Conservation (phyloP, 2,329 filamentous ascomycete genomes). For the Zarea fungicola region DNA sequence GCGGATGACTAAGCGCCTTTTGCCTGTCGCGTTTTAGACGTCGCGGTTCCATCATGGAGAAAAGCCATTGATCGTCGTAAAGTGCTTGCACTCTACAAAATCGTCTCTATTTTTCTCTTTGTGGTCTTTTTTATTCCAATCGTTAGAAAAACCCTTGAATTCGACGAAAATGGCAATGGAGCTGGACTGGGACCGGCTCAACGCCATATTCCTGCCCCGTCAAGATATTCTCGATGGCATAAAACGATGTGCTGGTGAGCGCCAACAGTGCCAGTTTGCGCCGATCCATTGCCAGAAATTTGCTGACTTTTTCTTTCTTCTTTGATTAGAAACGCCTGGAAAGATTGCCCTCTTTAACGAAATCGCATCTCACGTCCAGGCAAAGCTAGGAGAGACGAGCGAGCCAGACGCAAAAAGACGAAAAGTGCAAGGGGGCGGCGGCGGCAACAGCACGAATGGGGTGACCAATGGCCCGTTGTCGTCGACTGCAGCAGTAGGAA, state of each 20-base stretch:
- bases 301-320: slow-evolving; percentile 6
- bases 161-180: slow-evolving; percentile 33
- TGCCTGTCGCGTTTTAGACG: no score
- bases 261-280: not conserved
- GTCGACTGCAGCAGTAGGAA: slow-evolving; percentile 25
- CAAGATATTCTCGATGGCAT: slow-evolving; percentile 53
- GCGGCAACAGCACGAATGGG: slow-evolving; percentile 15
- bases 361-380: slow-evolving; percentile 46
- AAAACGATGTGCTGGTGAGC: slow-evolving; percentile 46
- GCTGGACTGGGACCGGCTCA: slow-evolving; percentile 47
- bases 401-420: slow-evolving; percentile 49
- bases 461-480: slow-evolving; percentile 19
- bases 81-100: not conserved
- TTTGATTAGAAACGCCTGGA: slow-evolving; percentile 44
- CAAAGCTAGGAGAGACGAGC: slow-evolving; percentile 34
- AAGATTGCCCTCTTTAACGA: slow-evolving; percentile 51
- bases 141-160: not conserved
- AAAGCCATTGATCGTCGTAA: not conserved
- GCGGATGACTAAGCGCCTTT: slow-evolving; percentile 10
- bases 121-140: not conserved
- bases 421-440: slow-evolving; percentile 39
- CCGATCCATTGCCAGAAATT: not conserved
- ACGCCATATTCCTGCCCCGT: slow-evolving; percentile 48
- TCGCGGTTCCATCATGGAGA: slow-evolving; percentile 3
- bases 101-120: not conserved